Evolutionary conservation across 2,329 filamentous ascomycete genomes (phyloP), one percentile per base, ranked within the genome.

Genomic region (Hymenotorrendiella dingleyae): DNA sequence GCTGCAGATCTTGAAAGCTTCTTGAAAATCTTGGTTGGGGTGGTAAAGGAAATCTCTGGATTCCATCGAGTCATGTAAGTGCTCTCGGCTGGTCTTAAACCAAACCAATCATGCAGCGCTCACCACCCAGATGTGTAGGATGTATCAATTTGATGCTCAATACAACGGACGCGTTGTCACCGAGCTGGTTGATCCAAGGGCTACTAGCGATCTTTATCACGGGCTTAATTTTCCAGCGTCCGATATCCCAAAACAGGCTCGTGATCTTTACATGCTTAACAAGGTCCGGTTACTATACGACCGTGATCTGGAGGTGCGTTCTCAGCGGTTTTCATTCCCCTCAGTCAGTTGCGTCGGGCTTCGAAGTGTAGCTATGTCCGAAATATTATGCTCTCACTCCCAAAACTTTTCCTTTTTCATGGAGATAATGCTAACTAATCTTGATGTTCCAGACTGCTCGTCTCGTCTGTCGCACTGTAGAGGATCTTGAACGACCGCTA

Each of bases 11-110:
- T 94, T 1, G 80, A 88, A 1, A 71, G 63, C 1, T 87, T 95
- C 46, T 67, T 94, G 27, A 91, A 93, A 55, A 81, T 90, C 5
- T 65, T 93, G 3, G 84, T 91, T 0, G 88, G 88, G 0, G 84
- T 95, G 6, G 78, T 94, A 24, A 94, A 94, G 58, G 89, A 95
- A 57, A 62, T 95, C 36, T 94, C 88, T 0, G 88, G 89, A 0
- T 95, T 95, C 51, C 89, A 94, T 58, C 84, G 89, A 10, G 86
- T 94, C 36, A 90, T 95, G 86, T n/a, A n/a, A n/a, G n/a, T n/a
- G n/a, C n/a, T n/a, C n/a, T n/a, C n/a, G n/a, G n/a, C n/a, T n/a
- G n/a, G n/a, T n/a, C n/a, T n/a, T n/a, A n/a, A n/a, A n/a, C n/a
- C n/a, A n/a, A n/a, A n/a, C n/a, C n/a, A n/a, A n/a, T n/a, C n/a